phyloP scores from a whole-genome alignment of 1,284 basidiomycete genomes.

The Apiotrichum gamsii region DNA sequence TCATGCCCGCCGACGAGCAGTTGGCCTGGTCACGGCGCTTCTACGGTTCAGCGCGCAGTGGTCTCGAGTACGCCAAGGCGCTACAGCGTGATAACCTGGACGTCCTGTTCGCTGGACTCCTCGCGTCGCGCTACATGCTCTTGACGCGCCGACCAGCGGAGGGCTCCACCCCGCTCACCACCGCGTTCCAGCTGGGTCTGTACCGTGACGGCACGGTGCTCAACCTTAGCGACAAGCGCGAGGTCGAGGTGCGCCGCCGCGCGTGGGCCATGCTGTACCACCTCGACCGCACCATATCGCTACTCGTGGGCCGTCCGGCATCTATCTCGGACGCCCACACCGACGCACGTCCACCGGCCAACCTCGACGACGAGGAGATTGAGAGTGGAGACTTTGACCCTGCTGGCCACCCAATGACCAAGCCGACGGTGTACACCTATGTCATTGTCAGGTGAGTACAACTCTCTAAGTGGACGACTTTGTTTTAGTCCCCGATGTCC shows the following conservation, averaged over 20 bases:
- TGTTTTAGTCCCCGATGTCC: not conserved
- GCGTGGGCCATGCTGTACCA: constrained; percentile 49
- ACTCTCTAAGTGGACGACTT: not conserved
- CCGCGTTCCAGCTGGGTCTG: constrained; percentile 48
- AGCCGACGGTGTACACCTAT: constrained; percentile 48
- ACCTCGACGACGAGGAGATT: constrained; percentile 49
- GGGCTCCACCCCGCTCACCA: constrained; percentile 47
- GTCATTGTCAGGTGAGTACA: constrained; percentile 40
- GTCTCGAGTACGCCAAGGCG: constrained; percentile 48
- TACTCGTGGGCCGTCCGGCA: constrained; percentile 47
- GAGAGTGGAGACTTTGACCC: constrained; percentile 45
- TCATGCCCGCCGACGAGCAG: constrained; percentile 44
- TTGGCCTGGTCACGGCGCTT: constrained; percentile 45
- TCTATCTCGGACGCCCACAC: constrained; percentile 48
- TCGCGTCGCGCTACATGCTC: constrained; percentile 49
- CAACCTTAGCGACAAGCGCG: constrained; percentile 45
- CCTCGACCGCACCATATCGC: constrained; percentile 46
- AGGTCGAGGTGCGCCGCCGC: constrained; percentile 48
- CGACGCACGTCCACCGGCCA: constrained; percentile 47
- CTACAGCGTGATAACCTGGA: constrained; percentile 49
- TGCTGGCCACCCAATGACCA: constrained; percentile 44
- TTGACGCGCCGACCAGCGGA: constrained; percentile 48
- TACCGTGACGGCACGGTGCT: constrained; percentile 49
- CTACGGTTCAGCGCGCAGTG: constrained; percentile 46
- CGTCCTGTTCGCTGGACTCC: constrained; percentile 46